Conservation (phyloP, 495 filamentous ascomycete genomes). For the Penicillium bovifimosum region DNA sequence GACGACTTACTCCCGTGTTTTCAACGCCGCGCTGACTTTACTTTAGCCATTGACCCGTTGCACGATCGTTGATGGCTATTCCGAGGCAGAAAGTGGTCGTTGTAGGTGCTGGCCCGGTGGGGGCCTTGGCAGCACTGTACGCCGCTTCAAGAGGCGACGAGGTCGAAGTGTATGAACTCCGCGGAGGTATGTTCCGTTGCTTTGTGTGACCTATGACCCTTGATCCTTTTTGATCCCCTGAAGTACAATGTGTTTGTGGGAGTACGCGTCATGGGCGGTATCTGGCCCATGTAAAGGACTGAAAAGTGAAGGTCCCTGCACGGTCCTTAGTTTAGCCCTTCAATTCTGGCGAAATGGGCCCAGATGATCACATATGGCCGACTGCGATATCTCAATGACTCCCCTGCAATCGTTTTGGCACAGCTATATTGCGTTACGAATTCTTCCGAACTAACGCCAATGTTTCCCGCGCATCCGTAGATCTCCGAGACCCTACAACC, state of each 20-base stretch:
- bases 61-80: constrained; percentile 16
- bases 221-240: not conserved
- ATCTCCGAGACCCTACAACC: constrained; percentile 78
- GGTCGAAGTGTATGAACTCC: constrained; percentile 91
- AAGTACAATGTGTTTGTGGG: not conserved
- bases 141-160: constrained; percentile 79
- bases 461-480: constrained; percentile 41
- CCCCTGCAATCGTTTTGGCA: not conserved
- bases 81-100: constrained; percentile 67
- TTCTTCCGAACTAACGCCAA: constrained; percentile 13
- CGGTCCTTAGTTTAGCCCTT: constrained; percentile 8
- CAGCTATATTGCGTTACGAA: constrained; percentile 10
- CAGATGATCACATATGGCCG: not conserved
- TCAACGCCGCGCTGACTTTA: not conserved
- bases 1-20: constrained; percentile 6
- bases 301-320: no score
- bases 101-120: constrained; percentile 89
- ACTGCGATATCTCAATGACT: not conserved
- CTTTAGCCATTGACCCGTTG: not conserved
- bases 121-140: constrained; percentile 86
- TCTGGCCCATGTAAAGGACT: constrained; percentile 6
- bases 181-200: constrained; percentile 62
- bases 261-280: no score
- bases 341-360: not conserved
- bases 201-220: constrained; percentile 5